Conservation (phyloP, 2,329 filamentous ascomycete species). For the Colletotrichum gloeosporioides region DNA sequence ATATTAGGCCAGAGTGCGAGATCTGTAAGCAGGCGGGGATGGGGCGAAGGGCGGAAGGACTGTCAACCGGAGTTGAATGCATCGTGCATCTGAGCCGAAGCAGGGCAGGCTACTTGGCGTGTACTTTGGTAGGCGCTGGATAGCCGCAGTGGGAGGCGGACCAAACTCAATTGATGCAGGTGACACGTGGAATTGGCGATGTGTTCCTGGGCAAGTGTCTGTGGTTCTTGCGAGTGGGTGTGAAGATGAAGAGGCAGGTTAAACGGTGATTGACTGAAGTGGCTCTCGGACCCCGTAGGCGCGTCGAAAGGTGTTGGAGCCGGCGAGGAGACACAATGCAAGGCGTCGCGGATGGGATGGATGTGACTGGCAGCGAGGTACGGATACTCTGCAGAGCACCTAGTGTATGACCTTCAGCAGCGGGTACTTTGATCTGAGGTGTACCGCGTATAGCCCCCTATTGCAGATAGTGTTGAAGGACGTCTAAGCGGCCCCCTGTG, state of each 20-base stretch:
- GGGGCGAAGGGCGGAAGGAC: background rate
- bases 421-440: background rate
- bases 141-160: background rate
- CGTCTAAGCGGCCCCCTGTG: background rate
- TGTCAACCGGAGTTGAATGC: background rate
- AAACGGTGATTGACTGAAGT: background rate
- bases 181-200: conserved; percentile 8
- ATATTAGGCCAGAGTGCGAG: background rate
- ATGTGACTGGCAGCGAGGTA: background rate
- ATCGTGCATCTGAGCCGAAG: background rate
- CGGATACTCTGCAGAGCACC: background rate
- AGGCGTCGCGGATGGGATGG: background rate
- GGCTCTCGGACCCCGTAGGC: background rate
- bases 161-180: conserved; percentile 1
- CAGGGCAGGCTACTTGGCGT: background rate
- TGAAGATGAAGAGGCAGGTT: background rate
- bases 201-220: background rate
- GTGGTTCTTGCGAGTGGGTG: background rate
- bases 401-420: too few species aligned
- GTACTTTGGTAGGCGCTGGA: background rate
- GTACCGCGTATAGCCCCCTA: background rate
- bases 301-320: background rate
- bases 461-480: background rate
- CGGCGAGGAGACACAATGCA: background rate
- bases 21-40: background rate